Conservation (phyloP, 352 stramenopile species). For the Globisporangium paroecandrum region DNA sequence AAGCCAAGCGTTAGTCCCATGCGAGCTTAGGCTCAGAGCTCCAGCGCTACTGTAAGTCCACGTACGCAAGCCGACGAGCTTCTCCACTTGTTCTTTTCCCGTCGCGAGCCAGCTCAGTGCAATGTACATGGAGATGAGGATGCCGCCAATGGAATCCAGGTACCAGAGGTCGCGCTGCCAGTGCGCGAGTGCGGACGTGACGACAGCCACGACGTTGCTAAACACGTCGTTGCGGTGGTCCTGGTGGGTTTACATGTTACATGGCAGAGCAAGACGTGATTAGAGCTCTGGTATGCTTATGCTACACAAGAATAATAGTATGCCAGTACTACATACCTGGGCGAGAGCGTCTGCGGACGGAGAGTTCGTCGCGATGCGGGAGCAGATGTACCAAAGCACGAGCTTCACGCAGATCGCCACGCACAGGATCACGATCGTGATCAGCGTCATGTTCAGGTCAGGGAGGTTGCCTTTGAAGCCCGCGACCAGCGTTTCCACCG, state of each 20-base stretch:
- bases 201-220: conserved; percentile 90
- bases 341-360: conserved; percentile 70
- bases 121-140: conserved; percentile 96
- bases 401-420: conserved; percentile 82
- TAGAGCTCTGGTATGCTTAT: too few species aligned
- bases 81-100: conserved; percentile 94
- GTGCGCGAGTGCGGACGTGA: conserved; percentile 71
- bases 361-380: conserved; percentile 59
- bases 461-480: conserved; percentile 60
- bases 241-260: conserved; percentile 27
- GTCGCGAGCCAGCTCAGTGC: conserved; percentile 94
- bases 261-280: too few species aligned
- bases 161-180: conserved; percentile 86
- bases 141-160: conserved; percentile 92
- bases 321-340: conserved; percentile 23
- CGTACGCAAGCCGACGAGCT: conserved; percentile 83
- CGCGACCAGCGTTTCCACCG: conserved; percentile 74
- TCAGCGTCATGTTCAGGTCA: conserved; percentile 60
- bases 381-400: conserved; percentile 75
- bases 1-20: neutral
- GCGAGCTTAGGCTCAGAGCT: neutral
- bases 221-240: conserved; percentile 98
- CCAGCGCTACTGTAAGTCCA: conserved; percentile 10
- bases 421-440: conserved; percentile 67
- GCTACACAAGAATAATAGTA: neutral